Conservation (phyloP, 2,329 filamentous ascomycete genomes). For the Gnomoniopsis sp. region DNA sequence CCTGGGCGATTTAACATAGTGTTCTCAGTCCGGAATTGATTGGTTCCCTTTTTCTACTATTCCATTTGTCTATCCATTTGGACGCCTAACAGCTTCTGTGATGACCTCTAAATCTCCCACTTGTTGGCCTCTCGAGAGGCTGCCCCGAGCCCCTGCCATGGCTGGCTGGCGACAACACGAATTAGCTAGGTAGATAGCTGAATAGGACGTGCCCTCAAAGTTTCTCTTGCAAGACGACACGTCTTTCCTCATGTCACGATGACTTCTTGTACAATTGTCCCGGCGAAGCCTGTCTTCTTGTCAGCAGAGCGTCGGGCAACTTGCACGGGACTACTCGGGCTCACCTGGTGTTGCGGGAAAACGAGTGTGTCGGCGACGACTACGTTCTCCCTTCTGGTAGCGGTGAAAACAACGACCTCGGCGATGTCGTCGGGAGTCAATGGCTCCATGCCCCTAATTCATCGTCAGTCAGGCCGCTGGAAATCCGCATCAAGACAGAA, state of each 20-base stretch:
- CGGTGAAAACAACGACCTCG: conserved; percentile 83
- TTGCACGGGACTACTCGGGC: conserved; percentile 22
- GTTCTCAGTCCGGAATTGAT: background rate
- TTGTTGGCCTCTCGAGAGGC: background rate
- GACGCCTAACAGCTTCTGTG: background rate
- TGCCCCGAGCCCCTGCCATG: background rate
- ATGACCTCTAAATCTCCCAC: background rate
- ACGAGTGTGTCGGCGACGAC: conserved; percentile 84
- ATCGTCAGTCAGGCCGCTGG: conserved; percentile 4
- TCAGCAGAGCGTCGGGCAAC: background rate
- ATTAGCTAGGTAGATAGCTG: background rate
- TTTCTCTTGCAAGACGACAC: background rate
- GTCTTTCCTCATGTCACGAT: background rate
- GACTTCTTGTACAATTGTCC: conserved; percentile 16
- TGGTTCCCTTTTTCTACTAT: background rate
- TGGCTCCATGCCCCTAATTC: conserved; percentile 66
- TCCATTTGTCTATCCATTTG: background rate
- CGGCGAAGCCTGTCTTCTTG: conserved; percentile 7
- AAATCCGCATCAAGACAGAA: background rate
- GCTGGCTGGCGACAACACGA: background rate
- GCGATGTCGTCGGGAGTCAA: conserved; percentile 89
- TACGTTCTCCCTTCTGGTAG: conserved; percentile 82
- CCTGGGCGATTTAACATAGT: too few relatives aligned
- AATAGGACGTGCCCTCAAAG: background rate
- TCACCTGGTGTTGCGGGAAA: conserved; percentile 86